Conservation (phyloP, 441 rosid species). For the Corymbia citriodora region DNA sequence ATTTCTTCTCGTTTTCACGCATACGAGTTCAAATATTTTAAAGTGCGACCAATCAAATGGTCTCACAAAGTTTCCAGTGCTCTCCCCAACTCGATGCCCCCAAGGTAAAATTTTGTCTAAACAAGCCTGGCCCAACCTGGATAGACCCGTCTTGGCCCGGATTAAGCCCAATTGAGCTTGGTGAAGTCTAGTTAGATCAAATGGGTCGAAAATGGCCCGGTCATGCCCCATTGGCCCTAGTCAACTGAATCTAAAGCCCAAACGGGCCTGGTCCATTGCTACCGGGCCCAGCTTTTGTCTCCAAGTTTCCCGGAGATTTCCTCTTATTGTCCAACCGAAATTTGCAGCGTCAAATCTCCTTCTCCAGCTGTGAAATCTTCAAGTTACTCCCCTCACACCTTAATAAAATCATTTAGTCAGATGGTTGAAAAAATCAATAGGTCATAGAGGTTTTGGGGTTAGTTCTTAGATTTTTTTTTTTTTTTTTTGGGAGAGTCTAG, state of each 20-base stretch:
- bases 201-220: background rate
- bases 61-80: background rate
- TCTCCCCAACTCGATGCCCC: background rate
- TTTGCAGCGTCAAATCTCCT: background rate
- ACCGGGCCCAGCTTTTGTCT: background rate
- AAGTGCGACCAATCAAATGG: background rate
- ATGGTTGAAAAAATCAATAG: background rate
- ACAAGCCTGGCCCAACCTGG: background rate
- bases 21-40: background rate
- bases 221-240: background rate
- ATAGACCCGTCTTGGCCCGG: background rate
- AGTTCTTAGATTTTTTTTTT: background rate
- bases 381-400: background rate
- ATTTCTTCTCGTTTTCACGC: background rate
- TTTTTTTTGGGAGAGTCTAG: background rate
- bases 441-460: background rate
- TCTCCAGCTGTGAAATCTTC: background rate
- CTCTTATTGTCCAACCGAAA: background rate
- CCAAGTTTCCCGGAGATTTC: background rate
- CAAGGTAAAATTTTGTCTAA: background rate
- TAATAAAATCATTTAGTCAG: background rate
- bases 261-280: background rate
- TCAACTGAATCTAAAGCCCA: background rate
- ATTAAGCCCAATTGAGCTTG: background rate
- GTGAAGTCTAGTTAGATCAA: background rate